phyloP scores from a whole-genome alignment of 2,329 filamentous ascomycete genomes.

The Trichoderma breve region DNA sequence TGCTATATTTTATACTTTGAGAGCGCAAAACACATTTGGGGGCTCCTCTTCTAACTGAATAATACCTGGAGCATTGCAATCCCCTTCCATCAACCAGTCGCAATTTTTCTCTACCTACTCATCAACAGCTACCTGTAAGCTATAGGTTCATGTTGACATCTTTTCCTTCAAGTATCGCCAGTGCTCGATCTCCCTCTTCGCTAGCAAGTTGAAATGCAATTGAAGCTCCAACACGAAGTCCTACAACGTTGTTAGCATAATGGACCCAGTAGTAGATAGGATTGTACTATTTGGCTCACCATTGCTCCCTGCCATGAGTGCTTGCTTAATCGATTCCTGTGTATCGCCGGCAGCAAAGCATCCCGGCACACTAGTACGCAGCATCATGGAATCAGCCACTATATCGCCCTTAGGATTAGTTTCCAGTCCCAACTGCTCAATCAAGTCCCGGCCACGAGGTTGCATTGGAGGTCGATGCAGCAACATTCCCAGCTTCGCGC shows the following conservation, averaged over 20 bases:
- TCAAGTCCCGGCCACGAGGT: conserved; percentile 43
- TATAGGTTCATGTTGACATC: not conserved
- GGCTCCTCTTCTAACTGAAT: not conserved
- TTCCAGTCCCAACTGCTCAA: conserved; percentile 40
- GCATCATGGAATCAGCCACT: conserved; percentile 43
- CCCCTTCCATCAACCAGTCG: too few species aligned
- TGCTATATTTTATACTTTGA: not conserved
- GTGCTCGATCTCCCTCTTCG: conserved; percentile 15
- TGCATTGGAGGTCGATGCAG: conserved; percentile 38
- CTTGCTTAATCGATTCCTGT: conserved; percentile 18
- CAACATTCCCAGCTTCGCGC: conserved; percentile 38
- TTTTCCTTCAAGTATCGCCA: not conserved
- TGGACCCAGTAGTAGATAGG: too few species aligned
- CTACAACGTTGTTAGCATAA: not conserved
- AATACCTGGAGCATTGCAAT: not conserved
- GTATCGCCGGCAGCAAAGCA: conserved; percentile 56
- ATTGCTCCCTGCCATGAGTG: conserved; percentile 15
- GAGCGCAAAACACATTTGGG: not conserved
- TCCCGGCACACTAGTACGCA: conserved; percentile 49
- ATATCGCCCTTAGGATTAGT: conserved; percentile 44
- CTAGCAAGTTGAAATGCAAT: conserved; percentile 15
- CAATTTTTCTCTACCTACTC: too few species aligned
- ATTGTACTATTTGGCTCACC: not conserved
- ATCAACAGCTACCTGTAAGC: not conserved
- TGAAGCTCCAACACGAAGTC: conserved; percentile 8